Evolutionary conservation across 2,329 filamentous ascomycete genomes (phyloP), one percentile per base, ranked within the genome.

Genomic region (Coniochaeta pulveracea): DNA sequence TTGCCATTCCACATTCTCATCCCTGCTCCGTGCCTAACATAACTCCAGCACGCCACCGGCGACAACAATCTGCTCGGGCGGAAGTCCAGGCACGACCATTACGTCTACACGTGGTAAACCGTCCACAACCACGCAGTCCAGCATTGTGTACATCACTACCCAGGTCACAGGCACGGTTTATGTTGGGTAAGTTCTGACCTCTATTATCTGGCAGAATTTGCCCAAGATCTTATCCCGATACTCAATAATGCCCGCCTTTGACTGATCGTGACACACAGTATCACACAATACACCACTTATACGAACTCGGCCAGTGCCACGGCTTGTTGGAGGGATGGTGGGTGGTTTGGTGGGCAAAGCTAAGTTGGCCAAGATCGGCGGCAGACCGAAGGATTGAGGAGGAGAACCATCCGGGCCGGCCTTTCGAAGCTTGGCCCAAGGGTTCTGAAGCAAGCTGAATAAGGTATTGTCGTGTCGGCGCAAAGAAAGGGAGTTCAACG

Each of bases 271-370:
- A 8, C 30, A 57, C 53, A 7, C 41, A 47, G 45, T n/a, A n/a
- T n/a, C n/a, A 58, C 55, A 5, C 41, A 47, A 18, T 55, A 51
- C 23, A 52, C 44, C 7, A 57, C 56, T 10, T 38, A 47, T 33
- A 54, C 53, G 10, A 50, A 58, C 33, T 34, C 42, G 4, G 45
- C 45, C 8, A 58, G 52, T 33, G 52, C 55, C 3, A 58, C 55
- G 5, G 50, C 48, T 7, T 60, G 56, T 34, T 55, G 50, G 47
- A 44, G 43, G 12, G 46, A 49, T 15, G 55, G 56, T 5, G 56
- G 56, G 3, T 58, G 53, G 56, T 49, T 51, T 35, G 50, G 47
- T 11, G 39, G 38, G 21, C 35, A 29, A 30, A 24, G n/a, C n/a
- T n/a, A n/a, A n/a, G n/a, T n/a, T n/a, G n/a, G n/a, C n/a, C n/a